Base-by-base conservation (phyloP, 805 yeast species). In the Nakazawaea peltata region DNA sequence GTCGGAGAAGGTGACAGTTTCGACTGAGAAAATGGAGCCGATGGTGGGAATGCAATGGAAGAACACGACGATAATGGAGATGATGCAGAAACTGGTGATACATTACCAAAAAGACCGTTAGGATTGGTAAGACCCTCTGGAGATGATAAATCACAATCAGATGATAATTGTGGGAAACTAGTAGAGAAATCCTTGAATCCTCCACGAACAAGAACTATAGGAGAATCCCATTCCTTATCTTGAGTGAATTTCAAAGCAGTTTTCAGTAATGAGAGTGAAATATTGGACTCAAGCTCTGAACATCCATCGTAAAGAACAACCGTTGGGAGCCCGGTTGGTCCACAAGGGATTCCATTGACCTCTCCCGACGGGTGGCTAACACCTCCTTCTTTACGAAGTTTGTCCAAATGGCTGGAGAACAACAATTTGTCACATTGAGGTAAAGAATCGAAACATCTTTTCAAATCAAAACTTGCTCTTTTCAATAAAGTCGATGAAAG, bases 401-500 rank as follows among this genome's bases (percentile, higher is more conserved):
- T 11, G 7, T 17, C 7, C 5, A 18, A 5, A 8, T 17, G 36
- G 0, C 9, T 5, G 42, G 62, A 69, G 18, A 48, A 45, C 16
- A 59, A 49, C 34, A 77, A 58, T 42, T 66, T 69, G 39, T 79
- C 87, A 37, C 60, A 59, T 4, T 56, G 45, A 0, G 84, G 74
- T 33, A 81, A 56, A 21, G 83, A 77, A 33, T 70, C 73, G 17
- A 81, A 57, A 45, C 85, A 76, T 48, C 76, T 67, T 31, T 59
- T 61, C 37, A 88, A 61, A 3, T 77, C 75, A 48, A 83, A 88
- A 35, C 78, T 80, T 22, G 76, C 63, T 44, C 97, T 69, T 51
- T 78, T 82, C 43, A 88, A 60, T 28, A 88, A 63, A 0, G 97
- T 88, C n/a, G 95, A 81, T 2, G 97, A 97, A 11, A 88, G 59